Evolutionary conservation across 768 basidiomycete species (phyloP).

Genomic region (Naganishia friedmannii): DNA sequence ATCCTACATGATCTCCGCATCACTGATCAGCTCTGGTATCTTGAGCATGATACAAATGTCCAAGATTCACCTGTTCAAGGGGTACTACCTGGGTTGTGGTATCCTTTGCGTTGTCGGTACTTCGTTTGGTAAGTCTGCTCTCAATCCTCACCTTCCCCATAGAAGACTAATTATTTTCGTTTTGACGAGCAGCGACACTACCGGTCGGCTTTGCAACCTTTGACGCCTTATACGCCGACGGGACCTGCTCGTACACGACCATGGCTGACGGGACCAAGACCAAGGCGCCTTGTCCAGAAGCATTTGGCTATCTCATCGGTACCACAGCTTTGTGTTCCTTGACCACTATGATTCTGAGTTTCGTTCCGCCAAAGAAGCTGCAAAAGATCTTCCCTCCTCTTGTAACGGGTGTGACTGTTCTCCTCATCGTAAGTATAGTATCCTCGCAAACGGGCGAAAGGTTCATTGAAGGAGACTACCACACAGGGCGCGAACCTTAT

Average conservation of each 20-base stretch:
- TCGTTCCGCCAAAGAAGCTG: slow-evolving; percentile 58
- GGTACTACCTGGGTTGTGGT: slow-evolving; percentile 73
- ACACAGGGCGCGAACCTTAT: slow-evolving; percentile 65
- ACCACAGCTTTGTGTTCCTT: slow-evolving; percentile 75
- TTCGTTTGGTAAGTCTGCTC: neutral
- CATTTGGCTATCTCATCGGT: slow-evolving; percentile 71
- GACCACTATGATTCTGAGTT: slow-evolving; percentile 74
- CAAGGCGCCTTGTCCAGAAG: slow-evolving; percentile 68
- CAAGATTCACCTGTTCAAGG: slow-evolving; percentile 60
- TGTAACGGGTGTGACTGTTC: slow-evolving; percentile 71
- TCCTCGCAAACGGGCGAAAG: neutral
- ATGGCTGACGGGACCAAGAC: slow-evolving; percentile 62
- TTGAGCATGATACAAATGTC: slow-evolving; percentile 69
- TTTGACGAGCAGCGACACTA: slow-evolving; percentile 60
- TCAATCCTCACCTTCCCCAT: neutral
- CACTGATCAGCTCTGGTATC: slow-evolving; percentile 64
- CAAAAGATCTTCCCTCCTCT: slow-evolving; percentile 74
- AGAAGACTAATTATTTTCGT: neutral
- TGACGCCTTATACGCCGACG: slow-evolving; percentile 70
- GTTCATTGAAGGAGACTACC: neutral
- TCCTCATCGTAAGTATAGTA: slow-evolving; percentile 57
- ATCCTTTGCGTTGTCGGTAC: slow-evolving; percentile 71
- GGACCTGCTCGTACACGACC: slow-evolving; percentile 67
- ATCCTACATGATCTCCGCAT: slow-evolving; percentile 76
- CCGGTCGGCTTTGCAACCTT: slow-evolving; percentile 68